These are phyloP conservation scores for Murraya paniculata DNA, from an alignment of 345 rosid species.

Conservation along the genomic window DNA sequence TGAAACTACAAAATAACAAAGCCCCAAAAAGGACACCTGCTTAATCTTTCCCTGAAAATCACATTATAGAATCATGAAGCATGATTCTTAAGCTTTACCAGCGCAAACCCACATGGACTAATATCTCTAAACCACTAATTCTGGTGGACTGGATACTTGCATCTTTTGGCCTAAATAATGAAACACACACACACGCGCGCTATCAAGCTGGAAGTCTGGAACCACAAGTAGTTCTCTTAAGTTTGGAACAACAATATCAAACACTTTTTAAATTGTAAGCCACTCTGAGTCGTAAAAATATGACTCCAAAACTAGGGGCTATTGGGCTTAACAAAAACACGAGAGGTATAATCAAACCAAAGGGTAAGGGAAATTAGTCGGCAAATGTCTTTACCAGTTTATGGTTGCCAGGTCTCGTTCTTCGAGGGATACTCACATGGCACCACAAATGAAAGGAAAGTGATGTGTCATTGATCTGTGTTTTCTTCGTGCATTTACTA, in stretches of 20 bases:
- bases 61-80: slow-evolving; percentile 30
- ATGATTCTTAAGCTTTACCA: slow-evolving; percentile 24
- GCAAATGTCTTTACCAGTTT: slow-evolving; percentile 24
- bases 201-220: neutral
- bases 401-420: slow-evolving; percentile 43
- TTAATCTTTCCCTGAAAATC: slow-evolving; percentile 33
- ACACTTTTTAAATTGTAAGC: neutral
- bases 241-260: neutral
- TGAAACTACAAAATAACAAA: slow-evolving; percentile 10
- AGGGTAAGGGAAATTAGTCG: slow-evolving; percentile 7
- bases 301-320: neutral
- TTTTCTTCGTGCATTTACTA: neutral
- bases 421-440: slow-evolving; percentile 62
- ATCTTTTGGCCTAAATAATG: neutral
- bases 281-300: slow-evolving; percentile 5
- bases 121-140: slow-evolving; percentile 5
- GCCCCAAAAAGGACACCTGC: slow-evolving; percentile 19
- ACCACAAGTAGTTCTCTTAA: neutral
- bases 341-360: neutral
- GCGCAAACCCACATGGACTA: slow-evolving; percentile 23
- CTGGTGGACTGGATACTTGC: slow-evolving; percentile 17
- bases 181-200: neutral
- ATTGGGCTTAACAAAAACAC: slow-evolving; percentile 1
- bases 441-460: slow-evolving; percentile 42
- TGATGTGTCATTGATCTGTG: slow-evolving; percentile 25